Conservation (phyloP, 306 rosid genomes). For the Cucumis sativus region DNA sequence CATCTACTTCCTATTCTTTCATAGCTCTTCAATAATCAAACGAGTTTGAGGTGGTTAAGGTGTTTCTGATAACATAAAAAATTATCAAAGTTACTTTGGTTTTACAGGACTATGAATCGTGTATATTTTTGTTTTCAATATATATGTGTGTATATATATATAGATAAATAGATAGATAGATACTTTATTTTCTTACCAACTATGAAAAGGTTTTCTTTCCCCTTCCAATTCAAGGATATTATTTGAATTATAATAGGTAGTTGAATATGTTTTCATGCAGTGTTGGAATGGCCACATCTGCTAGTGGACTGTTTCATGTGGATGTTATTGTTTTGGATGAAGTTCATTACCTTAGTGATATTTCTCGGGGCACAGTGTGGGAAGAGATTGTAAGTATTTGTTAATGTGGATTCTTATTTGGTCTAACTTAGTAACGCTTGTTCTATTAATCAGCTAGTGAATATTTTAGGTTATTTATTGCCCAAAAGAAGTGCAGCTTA, state of each 20-base stretch:
- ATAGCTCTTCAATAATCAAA: not conserved
- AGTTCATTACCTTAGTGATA: constrained; percentile 97
- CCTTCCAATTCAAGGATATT: constrained; percentile 1
- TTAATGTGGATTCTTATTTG: not conserved
- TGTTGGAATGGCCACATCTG: constrained; percentile 73
- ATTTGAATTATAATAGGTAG: not conserved
- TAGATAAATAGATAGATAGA: no score
- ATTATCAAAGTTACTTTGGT: not conserved
- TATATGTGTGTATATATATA: not conserved
- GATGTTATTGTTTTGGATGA: constrained; percentile 94
- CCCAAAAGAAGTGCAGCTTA: constrained; percentile 81
- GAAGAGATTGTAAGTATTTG: constrained; percentile 77
- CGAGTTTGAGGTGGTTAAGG: not conserved
- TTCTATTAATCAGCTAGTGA: constrained; percentile 11
- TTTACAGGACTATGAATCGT: not conserved
- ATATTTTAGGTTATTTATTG: constrained; percentile 67
- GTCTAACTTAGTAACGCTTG: not conserved
- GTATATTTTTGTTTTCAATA: not conserved
- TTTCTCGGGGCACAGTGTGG: constrained; percentile 95
- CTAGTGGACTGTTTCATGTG: constrained; percentile 67
- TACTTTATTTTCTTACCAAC: not conserved
- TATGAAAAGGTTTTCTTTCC: not conserved
- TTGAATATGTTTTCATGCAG: constrained; percentile 36
- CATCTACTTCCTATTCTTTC: not conserved
- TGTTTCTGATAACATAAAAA: not conserved